Evolutionary conservation across 352 stramenopile genomes (phyloP).

Genomic region (Phytophthora meadii): DNA sequence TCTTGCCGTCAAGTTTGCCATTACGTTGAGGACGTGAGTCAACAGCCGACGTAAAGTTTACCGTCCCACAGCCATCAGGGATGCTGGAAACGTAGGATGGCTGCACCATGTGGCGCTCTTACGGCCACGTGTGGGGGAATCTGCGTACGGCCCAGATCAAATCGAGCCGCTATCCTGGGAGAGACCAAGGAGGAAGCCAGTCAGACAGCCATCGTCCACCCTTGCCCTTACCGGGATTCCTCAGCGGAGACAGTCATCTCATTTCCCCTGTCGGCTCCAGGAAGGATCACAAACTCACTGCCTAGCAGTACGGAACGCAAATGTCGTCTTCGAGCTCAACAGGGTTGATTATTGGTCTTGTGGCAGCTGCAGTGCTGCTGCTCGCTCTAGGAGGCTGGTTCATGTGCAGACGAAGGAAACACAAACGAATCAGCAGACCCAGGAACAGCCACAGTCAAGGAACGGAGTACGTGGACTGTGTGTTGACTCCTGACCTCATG

Average conservation of each 20-base stretch:
- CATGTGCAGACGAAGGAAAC: conserved; percentile 16
- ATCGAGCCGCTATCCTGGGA: conserved; percentile 19
- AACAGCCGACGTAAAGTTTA: conserved; percentile 9
- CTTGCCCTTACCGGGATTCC: conserved; percentile 17
- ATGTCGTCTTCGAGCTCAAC: conserved; percentile 20
- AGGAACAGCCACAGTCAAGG: conserved; percentile 30
- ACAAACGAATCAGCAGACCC: conserved; percentile 17
- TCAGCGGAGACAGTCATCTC: conserved; percentile 19
- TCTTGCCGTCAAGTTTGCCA: background rate
- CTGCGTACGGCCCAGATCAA: conserved; percentile 10
- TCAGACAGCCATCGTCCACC: conserved; percentile 14
- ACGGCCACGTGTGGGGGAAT: conserved; percentile 5
- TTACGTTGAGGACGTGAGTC: conserved; percentile 8
- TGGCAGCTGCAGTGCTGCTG: conserved; percentile 15
- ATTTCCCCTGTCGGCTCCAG: conserved; percentile 15
- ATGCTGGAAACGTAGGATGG: background rate
- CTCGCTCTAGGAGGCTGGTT: conserved; percentile 27
- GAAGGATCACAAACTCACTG: conserved; percentile 1
- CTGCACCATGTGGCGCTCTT: conserved; percentile 9
- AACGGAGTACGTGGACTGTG: conserved; percentile 44
- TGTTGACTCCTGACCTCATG: conserved; percentile 38
- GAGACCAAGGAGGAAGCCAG: conserved; percentile 21
- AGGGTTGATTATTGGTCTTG: conserved; percentile 23
- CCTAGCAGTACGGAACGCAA: too few species aligned
- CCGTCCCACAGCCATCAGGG: background rate